A percentile compares a stretch with the other conserved stretches of the same genome.
Evolutionary conservation across 2,329 filamentous ascomycete species (phyloP).

Genomic region (Venturia effusa): DNA sequence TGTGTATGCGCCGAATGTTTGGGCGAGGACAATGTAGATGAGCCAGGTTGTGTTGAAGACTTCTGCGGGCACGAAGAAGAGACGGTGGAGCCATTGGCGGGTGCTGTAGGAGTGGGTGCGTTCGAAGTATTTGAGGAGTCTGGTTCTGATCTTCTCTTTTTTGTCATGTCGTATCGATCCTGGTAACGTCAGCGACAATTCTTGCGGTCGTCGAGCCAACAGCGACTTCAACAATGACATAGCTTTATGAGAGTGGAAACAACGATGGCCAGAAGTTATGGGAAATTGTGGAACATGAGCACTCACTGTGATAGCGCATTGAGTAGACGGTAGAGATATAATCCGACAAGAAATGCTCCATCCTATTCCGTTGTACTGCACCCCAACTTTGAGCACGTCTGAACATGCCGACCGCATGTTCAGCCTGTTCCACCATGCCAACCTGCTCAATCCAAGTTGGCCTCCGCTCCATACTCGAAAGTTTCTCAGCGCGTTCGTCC

Average conservation of each 20-base stretch:
- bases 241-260: not conserved
- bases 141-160: not conserved
- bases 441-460: not conserved
- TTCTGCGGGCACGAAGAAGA: slow-evolving; percentile 11
- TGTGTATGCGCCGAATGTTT: slow-evolving; percentile 10
- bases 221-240: not conserved
- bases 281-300: too few species aligned
- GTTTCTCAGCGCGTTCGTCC: not conserved
- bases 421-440: not conserved
- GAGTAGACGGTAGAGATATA: not conserved
- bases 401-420: not conserved
- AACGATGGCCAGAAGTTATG: too few species aligned
- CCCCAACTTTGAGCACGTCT: slow-evolving; percentile 3
- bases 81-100: slow-evolving; percentile 9
- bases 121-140: not conserved
- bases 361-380: not conserved
- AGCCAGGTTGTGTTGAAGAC: slow-evolving; percentile 8
- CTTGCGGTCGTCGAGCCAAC: not conserved
- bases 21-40: slow-evolving; percentile 8
- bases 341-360: not conserved
- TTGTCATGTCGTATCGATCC: not conserved
- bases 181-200: not conserved
- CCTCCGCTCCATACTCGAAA: not conserved
- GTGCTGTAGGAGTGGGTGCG: not conserved
- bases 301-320: not conserved